Evolutionary conservation across 1,139 yeast species (phyloP).

Genomic region (Pichia sp.): DNA sequence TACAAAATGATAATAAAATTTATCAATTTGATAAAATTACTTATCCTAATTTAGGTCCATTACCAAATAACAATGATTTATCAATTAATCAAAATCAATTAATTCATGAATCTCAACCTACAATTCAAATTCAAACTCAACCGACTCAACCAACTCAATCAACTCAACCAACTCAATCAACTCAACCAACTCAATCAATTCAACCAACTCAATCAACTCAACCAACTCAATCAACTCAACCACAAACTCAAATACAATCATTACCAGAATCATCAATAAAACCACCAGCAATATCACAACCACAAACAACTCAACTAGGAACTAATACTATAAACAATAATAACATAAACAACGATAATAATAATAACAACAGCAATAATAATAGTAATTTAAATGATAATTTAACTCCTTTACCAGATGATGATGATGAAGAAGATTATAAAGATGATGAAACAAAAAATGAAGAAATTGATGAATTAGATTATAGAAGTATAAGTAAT

Average conservation of each 20-base stretch:
- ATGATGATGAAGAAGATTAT: conserved; percentile 24
- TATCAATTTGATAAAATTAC: conserved; percentile 36
- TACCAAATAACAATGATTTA: conserved; percentile 36
- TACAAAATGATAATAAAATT: conserved; percentile 37
- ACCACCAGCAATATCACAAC: too few species aligned
- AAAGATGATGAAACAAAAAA: conserved; percentile 20
- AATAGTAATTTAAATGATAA: neutral
- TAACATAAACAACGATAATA: too few species aligned
- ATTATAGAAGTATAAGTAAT: conserved; percentile 20
- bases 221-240: too few species aligned
- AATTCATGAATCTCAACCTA: neutral
- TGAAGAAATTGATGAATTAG: conserved; percentile 29
- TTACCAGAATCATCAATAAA: too few species aligned
- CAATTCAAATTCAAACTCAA: neutral
- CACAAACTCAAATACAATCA: too few species aligned
- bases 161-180: too few species aligned
- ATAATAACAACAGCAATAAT: neutral
- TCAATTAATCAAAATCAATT: neutral
- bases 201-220: too few species aligned
- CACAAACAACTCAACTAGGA: too few species aligned
- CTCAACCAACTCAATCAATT: too few species aligned
- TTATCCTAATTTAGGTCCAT: conserved; percentile 70
- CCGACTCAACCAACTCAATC: too few species aligned
- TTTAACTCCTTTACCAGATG: conserved; percentile 1
- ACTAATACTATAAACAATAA: too few species aligned